Base-by-base conservation (phyloP, 2,329 filamentous ascomycete genomes). In the Pseudocercospora fijiensis region DNA sequence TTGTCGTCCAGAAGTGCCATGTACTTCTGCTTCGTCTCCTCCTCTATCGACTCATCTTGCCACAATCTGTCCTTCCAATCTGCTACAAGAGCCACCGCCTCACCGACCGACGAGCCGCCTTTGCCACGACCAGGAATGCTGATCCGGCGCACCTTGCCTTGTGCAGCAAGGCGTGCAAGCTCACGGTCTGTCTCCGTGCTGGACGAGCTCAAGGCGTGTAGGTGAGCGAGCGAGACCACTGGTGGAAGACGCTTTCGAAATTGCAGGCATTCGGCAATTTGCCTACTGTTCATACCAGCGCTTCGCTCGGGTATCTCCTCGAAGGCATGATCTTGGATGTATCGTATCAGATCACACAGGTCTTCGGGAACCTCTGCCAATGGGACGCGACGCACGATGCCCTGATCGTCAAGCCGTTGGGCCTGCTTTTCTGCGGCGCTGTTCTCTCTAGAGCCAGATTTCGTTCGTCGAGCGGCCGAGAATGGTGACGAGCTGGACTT, bases 141-240 rank as follows among this genome's bases (percentile, higher is more conserved):
- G 10, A 92, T 80, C 72, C 85, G 86, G 47, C 88, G 79, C 52
- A 91, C 64, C 4, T 82, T 77, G 0, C 89, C 88, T 10, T 78
- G 79, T 11, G 81, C 78, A 18, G 84, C 76, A 37, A 91, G 79
- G 69, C 86, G 83, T 3, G 84, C 87, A 20, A 90, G 81, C 73
- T 90, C 89, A 52, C 89, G 81, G 75, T 92, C 89, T 1, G 86
- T 86, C 1, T 79, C 80, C 0, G 88, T 90, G 1, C 88, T 85
- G 2, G 85, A 86, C 9, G 77, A 77, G 51, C 89, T 80, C 1
- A 91, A 76, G 1, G 88, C 84, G 65, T 88, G 84, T 6, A 92
- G 74, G 73, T 92, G 89, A 1, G 86, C 84, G 20, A 87, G 75
- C 0, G 86, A 88, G 4, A 89, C 85, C 22, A 91, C 79, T 0